phyloP scores from a whole-genome alignment of 2,329 filamentous ascomycete species.

The Fusarium sterilihyphosum region DNA sequence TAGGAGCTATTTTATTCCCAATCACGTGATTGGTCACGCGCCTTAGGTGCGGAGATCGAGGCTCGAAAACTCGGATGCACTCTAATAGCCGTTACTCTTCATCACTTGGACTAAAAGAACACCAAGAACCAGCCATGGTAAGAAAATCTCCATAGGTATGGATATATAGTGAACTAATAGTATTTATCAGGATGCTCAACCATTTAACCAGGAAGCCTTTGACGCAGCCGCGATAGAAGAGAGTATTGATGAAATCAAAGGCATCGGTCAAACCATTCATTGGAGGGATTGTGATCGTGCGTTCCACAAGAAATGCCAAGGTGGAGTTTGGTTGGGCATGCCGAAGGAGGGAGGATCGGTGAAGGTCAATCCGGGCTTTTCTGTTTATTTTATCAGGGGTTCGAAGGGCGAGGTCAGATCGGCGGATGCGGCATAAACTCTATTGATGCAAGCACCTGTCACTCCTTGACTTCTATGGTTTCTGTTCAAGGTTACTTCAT shows the following conservation, averaged over 20 bases:
- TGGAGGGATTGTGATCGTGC: not conserved
- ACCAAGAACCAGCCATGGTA: not conserved
- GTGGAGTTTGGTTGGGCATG: not conserved
- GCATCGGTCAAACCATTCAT: not conserved
- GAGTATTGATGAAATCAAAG: not conserved
- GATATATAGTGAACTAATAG: accelerated
- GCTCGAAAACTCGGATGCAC: not conserved
- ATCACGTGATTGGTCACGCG: not conserved
- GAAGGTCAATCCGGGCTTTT: not conserved
- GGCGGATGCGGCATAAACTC: not conserved
- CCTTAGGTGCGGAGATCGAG: accelerated
- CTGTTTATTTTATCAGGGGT: not conserved
- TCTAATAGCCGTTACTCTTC: not conserved
- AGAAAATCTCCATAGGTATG: not conserved
- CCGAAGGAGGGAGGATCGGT: not conserved
- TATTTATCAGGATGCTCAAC: not conserved
- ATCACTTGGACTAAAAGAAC: accelerated
- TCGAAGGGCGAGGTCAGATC: not conserved
- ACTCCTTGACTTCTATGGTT: accelerated
- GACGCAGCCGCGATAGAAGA: not conserved
- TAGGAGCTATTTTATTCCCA: accelerated
- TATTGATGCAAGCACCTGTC: accelerated
- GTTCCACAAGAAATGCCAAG: not conserved
- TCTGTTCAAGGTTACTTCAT: not conserved
- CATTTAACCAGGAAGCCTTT: not conserved